phyloP scores from a whole-genome alignment of 2,329 filamentous ascomycete species.

The Xylaria arbuscula region DNA sequence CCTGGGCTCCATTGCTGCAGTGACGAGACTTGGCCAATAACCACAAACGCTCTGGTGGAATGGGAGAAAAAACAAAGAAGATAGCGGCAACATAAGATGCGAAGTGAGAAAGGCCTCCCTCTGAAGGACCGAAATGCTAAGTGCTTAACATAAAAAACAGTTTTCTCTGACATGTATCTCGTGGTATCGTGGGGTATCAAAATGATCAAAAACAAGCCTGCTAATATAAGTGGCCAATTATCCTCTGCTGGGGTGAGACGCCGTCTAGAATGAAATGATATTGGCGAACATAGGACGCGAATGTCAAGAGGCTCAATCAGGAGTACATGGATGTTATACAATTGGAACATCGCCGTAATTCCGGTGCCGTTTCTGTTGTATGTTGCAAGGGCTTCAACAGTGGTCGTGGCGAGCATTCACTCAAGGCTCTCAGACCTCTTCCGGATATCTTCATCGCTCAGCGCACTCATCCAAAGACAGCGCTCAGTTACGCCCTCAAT shows the following conservation, averaged over 20 bases:
- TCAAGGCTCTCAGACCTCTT: conserved; percentile 63
- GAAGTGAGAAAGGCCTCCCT: conserved; percentile 21
- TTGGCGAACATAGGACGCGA: conserved; percentile 40
- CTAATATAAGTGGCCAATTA: conserved; percentile 36
- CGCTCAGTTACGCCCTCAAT: conserved; percentile 81
- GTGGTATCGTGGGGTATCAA: conserved; percentile 46
- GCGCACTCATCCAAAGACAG: conserved; percentile 85
- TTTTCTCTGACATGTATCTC: conserved; percentile 34
- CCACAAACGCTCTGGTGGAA: conserved; percentile 10
- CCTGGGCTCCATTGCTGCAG: conserved; percentile 32
- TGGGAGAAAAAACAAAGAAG: conserved; percentile 30
- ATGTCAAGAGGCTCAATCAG: conserved; percentile 25
- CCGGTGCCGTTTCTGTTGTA: background rate
- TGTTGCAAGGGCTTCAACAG: background rate
- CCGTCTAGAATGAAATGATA: conserved; percentile 41
- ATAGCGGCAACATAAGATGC: conserved; percentile 26
- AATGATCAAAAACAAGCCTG: conserved; percentile 39
- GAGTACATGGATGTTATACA: conserved; percentile 44
- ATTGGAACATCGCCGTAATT: conserved; percentile 32
- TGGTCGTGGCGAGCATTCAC: conserved; percentile 39
- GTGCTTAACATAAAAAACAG: conserved; percentile 22
- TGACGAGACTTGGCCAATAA: conserved; percentile 13
- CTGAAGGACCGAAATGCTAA: conserved; percentile 29
- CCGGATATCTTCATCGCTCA: conserved; percentile 80
- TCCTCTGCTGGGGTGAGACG: conserved; percentile 38